phyloP scores from a whole-genome alignment of 108 stramenopile species.

The Mayamaea pseudoterrestris region DNA sequence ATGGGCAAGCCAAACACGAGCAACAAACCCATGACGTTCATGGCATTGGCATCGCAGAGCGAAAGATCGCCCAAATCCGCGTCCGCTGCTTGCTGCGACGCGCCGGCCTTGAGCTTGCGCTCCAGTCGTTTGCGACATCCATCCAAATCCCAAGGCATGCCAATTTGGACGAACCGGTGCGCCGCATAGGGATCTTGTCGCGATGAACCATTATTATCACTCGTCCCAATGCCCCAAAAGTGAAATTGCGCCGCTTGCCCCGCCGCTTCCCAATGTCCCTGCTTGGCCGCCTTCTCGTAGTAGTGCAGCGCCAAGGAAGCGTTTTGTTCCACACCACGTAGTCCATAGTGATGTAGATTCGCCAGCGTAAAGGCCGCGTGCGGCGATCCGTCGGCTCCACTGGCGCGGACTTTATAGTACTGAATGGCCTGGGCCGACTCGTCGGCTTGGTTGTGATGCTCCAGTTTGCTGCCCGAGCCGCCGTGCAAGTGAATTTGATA shows the following conservation, averaged over 20 bases:
- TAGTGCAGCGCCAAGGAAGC: constrained; percentile 61
- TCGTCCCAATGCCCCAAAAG: constrained; percentile 66
- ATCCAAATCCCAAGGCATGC: constrained; percentile 45
- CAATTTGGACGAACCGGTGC: constrained; percentile 37
- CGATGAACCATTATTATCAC: no score
- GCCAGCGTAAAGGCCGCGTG: constrained; percentile 57
- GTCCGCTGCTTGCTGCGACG: background rate
- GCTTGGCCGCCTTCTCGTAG: constrained; percentile 54
- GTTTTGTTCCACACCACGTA: constrained; percentile 67
- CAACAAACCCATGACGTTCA: constrained; percentile 74
- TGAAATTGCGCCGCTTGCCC: constrained; percentile 67
- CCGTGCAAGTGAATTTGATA: constrained; percentile 66
- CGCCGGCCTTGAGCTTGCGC: constrained; percentile 5
- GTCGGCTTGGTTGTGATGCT: constrained; percentile 60
- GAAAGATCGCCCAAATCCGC: constrained; percentile 12
- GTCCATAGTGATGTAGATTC: constrained; percentile 58
- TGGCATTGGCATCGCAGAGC: constrained; percentile 40
- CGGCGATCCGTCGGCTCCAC: constrained; percentile 7
- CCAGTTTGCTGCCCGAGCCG: constrained; percentile 58
- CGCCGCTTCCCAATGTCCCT: constrained; percentile 61
- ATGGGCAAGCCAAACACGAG: constrained; percentile 52
- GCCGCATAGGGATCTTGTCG: constrained; percentile 50
- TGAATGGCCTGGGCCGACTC: constrained; percentile 74
- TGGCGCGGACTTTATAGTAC: constrained; percentile 66
- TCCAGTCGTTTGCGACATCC: constrained; percentile 29